Evolutionary conservation across 2,329 filamentous ascomycete genomes (phyloP), one percentile per base, ranked within the genome.

Genomic region (Bisporella sp.): DNA sequence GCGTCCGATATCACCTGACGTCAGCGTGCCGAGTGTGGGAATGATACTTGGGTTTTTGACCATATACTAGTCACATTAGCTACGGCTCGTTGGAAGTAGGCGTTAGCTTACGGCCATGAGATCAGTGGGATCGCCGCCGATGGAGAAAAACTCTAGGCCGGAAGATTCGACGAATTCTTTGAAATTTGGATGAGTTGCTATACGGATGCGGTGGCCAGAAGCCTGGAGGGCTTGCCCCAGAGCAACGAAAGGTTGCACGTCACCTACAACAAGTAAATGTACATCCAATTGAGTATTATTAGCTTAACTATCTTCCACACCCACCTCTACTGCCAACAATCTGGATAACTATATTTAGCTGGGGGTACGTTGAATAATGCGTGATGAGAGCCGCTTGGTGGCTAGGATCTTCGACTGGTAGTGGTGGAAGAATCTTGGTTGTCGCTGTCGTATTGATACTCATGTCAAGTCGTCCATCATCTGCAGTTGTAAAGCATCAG

Each of bases 11-110:
- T 92, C 88, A 4, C 88, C 88, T 55, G 77, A 85, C 53, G 80
- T 82, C 46, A 93, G 69, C 1, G 85, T 82, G 46, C 89, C 83
- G 53, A 91, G 80, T 0, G 85, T 85, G 1, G 89, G 89, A 81
- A 93, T 88, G 33, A 95, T 71, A 0, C 88, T 87, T 0, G 89
- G 87, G 59, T 92, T 86, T 68, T 90, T 90, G 43, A 93, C 88
- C 89, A 93, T 93, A 62, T 90, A 93, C 30, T 21, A 3, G 21
- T 21, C 21, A 2, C 3, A 21, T 21, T 21, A 21, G 21, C 21
- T 21, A 21, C 21, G 21, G 21, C 3, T 21, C 21, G 21, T 21
- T 21, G 21, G 21, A 21, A 21, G 21, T 3, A 21, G 21, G 21
- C 3, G 21, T 21, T 21, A 3, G 21, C 21, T 21, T 21, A 21